Evolutionary conservation across 768 basidiomycete genomes (phyloP), one percentile per base, ranked within the genome.

Genomic region (Amanita rimosa): DNA sequence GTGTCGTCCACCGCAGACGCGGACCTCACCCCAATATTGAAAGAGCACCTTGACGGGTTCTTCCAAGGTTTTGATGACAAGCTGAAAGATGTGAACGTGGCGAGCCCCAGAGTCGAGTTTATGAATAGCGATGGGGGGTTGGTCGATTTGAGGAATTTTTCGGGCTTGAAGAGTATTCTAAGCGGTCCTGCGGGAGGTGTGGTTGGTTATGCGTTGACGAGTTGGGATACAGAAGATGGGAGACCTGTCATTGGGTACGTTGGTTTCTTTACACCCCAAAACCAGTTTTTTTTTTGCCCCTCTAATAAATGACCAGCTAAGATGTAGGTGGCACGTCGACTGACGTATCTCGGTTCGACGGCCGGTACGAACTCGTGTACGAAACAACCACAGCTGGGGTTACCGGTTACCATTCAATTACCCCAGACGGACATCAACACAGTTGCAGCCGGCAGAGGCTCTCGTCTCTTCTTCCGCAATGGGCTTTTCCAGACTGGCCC

Each of bases 311-410:
- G 26, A 27, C 17, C 42, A 92, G 89, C 6, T 67, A 93, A 50
- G 91, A 94, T 54, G 86, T 94, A n/a, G 92, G 93, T 3, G 93
- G 94, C 11, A 98, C 95, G 0, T 91, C 87, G 0, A 96, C 94
- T 0, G 94, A 98, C 58, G 94, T 96, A 2, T 95, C 92, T 6
- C 79, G 94, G 31, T 97, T 85, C 60, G 85, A 86, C 14, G 95
- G 93, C 0, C 73, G 85, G 27, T 93, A 92, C 59, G 93, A 97
- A 61, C 75, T 90, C 14, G 90, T 95, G 2, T 95, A 92, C 58
- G 94, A 97, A 62, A 93, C 94, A 0, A 95, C 93, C 0, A 97
- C 94, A 0, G 94, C 94, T 94, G 0, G 91, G 93, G 1, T 84
- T 96, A n/a, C n/a, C n/a, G n/a, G n/a, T n/a, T 16, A 86, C 86